Conservation (phyloP, 2,329 filamentous ascomycete genomes). For the Mycosphaerella arachidis region DNA sequence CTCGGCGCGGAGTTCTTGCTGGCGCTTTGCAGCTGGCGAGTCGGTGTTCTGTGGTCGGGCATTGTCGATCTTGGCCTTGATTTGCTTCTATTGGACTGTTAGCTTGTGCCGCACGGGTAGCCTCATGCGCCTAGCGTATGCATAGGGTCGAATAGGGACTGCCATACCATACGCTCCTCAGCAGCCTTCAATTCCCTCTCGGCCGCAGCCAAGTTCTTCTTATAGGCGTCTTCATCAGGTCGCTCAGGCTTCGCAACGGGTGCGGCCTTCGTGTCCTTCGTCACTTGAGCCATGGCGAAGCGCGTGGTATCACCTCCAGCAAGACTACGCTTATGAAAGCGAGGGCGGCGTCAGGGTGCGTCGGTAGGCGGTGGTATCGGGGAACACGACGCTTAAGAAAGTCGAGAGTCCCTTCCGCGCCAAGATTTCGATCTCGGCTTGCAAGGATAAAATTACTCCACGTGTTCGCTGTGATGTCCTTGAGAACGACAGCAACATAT, state of each 20-base stretch:
- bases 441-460: neutral
- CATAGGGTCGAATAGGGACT: too few species aligned
- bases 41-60: conserved; percentile 78
- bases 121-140: neutral
- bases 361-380: neutral
- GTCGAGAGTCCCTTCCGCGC: neutral
- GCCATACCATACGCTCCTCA: conserved; percentile 55
- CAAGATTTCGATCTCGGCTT: neutral
- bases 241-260: conserved; percentile 64
- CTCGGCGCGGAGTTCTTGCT: conserved; percentile 78
- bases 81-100: conserved; percentile 60
- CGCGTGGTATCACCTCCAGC: neutral
- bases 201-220: conserved; percentile 69
- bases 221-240: conserved; percentile 82
- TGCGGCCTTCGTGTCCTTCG: conserved; percentile 14
- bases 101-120: conserved; percentile 2
- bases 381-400: neutral
- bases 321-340: neutral
- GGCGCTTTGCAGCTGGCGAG: conserved; percentile 73
- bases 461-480: neutral
- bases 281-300: conserved; percentile 26
- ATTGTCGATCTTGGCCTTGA: conserved; percentile 83
- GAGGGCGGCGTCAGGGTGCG: neutral
- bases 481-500: neutral
- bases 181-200: conserved; percentile 81